Base-by-base conservation (phyloP, 129 eudicot species). In the Calendula officinalis region DNA sequence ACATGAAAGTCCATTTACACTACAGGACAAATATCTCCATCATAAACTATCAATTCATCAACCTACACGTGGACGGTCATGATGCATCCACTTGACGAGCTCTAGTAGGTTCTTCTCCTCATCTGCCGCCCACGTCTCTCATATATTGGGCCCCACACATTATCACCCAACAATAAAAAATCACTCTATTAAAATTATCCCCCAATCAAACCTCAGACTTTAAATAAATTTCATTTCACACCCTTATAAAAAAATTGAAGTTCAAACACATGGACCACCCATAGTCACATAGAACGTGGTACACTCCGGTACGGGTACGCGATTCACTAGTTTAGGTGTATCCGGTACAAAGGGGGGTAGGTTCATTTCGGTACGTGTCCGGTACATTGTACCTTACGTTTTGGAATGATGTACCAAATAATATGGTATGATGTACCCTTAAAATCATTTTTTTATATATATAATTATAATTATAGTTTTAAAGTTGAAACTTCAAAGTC, bases 91-190 rank as follows among this genome's bases (percentile, higher is more conserved):
- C 76, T 54, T 83, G 38, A 4, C 84, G 3, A 13, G 3, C 50
- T 43, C 59, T 59, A 12, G 80, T 75, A 86, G 78, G 91, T 49
- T 59, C 59, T 8, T 11, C 6, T 39, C 37, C 60, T 47, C 7
- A 68, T 43, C 53, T 69, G 56, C 82, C 88, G 86, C 55, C 84
- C 95, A 86, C 86, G 89, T 70, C 56, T 77, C 62, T 46, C 4
- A 5, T 8, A 7, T 2, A 8, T 40, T 64, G 81, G 90, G 45
- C 27, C 91, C 96, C 78, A 62, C 76, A n/a, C 62, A 2, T 47
- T 46, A 73, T 59, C 76, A 56, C 30, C 68, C 75, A 75, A 32
- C 51, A 62, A 61, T 60, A 36, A 34, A 44, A 37, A 39, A 48
- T 62, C 51, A 48, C 39, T 33, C 33, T 17, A 8, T 8, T 56